Evolutionary conservation across 805 yeast genomes (phyloP), one percentile per base, ranked within the genome.

Genomic region (Hanseniaspora meyeri): DNA sequence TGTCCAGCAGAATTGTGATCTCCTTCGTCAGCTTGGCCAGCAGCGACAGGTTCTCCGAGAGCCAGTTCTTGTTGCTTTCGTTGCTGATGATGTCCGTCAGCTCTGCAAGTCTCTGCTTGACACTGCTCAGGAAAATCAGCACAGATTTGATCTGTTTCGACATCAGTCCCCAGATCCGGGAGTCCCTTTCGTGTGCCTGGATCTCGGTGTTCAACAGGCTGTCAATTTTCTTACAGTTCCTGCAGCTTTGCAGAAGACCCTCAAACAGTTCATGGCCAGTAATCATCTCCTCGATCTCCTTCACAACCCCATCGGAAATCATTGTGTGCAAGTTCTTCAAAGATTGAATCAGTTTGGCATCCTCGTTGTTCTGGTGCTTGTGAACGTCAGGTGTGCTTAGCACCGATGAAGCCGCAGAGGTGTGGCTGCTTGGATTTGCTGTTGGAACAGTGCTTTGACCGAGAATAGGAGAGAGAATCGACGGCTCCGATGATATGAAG

Each of bases 1-100:
- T 74, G 65, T 90, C 96, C 45, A 90, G 70, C 62, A 87, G 74
- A n/a, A 87, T 82, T 0, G 97, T 89, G 16, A 91, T 85, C 64
- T 91, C 97, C 64, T 91, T 91, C 4, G 96, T 87, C 3, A 90
- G 85, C 61, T 87, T 81, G 0, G 97, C 90, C 58, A 91, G 72
- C 39, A 81, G 79, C 0, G 95, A 87, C 69, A 91, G 77, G 6
- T 86, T 80, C 8, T 90, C 82, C 58, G 95, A 73, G 6, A 84
- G 83, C 57, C 87, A 96, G 62, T 85, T 82, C 52, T 91, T 52
- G 9, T 17, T 37, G 0, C 95, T 90, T 57, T 88, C 74, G 60
- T 87, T 96, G 55, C 79, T 77, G 80, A 91, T 84, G 1, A 95
- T 82, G 1, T 78, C 76, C 64, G 57, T 53, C 24, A 53, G 20